Conservation (phyloP, 208 protist species). For the Naegleria fowleri region DNA sequence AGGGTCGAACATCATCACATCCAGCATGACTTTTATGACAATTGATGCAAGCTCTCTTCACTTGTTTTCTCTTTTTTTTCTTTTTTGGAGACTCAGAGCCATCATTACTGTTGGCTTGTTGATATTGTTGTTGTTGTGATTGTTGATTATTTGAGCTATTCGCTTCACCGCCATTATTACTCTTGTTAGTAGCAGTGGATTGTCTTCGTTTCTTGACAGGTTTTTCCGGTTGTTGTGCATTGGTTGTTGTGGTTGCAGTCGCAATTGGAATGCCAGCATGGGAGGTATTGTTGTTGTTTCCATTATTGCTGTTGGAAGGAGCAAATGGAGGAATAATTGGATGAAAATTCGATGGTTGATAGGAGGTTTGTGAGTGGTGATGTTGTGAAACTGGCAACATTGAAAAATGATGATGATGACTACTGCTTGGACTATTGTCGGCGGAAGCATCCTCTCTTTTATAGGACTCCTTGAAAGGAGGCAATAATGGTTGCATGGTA, state of each 20-base stretch:
- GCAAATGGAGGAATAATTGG: too few species aligned
- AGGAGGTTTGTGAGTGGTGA: too few species aligned
- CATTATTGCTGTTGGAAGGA: not conserved
- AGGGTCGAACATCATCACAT: slow-evolving; percentile 11
- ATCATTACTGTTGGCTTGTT: too few species aligned
- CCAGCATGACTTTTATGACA: slow-evolving; percentile 13
- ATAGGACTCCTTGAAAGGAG: too few species aligned
- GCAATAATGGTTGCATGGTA: too few species aligned
- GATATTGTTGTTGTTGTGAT: not conserved
- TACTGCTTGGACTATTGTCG: too few species aligned
- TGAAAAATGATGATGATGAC: too few species aligned
- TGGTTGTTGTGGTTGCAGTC: too few species aligned
- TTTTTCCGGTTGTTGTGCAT: too few species aligned
- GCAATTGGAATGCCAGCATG: not conserved
- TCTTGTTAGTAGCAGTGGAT: not conserved
- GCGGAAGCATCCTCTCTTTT: too few species aligned
- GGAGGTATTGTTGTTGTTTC: not conserved
- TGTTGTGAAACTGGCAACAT: too few species aligned
- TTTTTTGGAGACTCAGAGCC: not conserved
- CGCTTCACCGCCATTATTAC: not conserved
- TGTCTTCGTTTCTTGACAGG: not conserved
- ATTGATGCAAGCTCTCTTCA: slow-evolving; percentile 19
- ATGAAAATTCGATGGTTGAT: too few species aligned
- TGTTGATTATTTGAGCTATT: not conserved
- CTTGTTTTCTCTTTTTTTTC: slow-evolving; percentile 24